These are phyloP conservation scores for Akanthomyces uredinophilus DNA, from an alignment of 2,329 filamentous ascomycete genomes.

Conservation along the genomic window DNA sequence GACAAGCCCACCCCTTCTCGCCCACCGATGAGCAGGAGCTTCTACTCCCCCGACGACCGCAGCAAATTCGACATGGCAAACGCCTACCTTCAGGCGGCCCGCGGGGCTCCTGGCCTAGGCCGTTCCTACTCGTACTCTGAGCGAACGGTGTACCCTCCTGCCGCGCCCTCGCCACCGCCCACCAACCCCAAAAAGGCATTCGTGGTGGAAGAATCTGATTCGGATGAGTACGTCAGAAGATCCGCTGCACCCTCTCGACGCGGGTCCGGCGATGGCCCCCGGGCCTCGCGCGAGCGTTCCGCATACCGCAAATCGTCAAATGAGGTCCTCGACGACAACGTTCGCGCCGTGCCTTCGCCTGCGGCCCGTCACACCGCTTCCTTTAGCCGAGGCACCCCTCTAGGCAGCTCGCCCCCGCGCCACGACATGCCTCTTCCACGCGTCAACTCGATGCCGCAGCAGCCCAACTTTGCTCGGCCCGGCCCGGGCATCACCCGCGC, in stretches of 20 bases:
- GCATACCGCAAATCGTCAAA: slow-evolving; percentile 27
- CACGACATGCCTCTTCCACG: slow-evolving; percentile 27
- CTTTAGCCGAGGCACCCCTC: slow-evolving; percentile 22
- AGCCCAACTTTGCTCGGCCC: slow-evolving; percentile 24
- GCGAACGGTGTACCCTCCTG: slow-evolving; percentile 26
- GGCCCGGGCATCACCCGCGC: slow-evolving; percentile 27
- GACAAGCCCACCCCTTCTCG: slow-evolving; percentile 11
- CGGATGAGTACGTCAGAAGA: slow-evolving; percentile 28
- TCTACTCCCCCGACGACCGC: slow-evolving; percentile 13
- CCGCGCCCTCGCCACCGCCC: slow-evolving; percentile 33
- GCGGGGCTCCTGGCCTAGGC: slow-evolving; percentile 18
- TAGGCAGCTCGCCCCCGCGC: slow-evolving; percentile 30
- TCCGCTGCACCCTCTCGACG: slow-evolving; percentile 31
- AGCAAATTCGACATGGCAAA: neutral
- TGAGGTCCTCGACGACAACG: slow-evolving; percentile 29
- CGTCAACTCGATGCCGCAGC: slow-evolving; percentile 34
- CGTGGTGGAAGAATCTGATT: slow-evolving; percentile 21
- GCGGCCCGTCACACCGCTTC: slow-evolving; percentile 24
- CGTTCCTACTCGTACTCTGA: slow-evolving; percentile 21
- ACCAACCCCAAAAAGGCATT: slow-evolving; percentile 24
- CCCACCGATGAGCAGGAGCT: neutral
- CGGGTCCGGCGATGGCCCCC: slow-evolving; percentile 26
- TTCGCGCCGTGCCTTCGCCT: slow-evolving; percentile 26
- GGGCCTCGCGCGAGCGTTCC: slow-evolving; percentile 24
- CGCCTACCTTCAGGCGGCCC: slow-evolving; percentile 18